These are phyloP conservation scores for Globomyces pollinis-pini DNA, from an alignment of 192 early-diverging fungal genomes.

Conservation along the genomic window DNA sequence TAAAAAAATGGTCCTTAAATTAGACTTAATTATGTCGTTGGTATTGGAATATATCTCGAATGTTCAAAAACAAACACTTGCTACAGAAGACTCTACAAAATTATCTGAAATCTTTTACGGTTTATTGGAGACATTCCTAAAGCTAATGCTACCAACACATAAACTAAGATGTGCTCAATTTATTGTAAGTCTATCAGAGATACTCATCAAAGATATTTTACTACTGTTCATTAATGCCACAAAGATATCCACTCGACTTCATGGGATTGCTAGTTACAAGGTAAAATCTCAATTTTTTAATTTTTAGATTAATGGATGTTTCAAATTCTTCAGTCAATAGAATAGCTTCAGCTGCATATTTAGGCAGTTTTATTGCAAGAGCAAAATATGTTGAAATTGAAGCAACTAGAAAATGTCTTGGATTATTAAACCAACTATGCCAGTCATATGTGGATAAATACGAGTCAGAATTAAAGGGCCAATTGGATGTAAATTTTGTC, in stretches of 20 bases:
- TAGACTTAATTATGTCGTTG: conserved; percentile 64
- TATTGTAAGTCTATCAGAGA: too few species aligned
- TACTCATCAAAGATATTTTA: too few species aligned
- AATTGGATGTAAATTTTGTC: background rate
- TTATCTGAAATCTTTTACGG: conserved; percentile 54
- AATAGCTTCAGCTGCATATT: conserved; percentile 72
- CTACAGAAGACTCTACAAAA: background rate
- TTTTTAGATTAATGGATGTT: conserved; percentile 45
- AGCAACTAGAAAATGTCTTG: conserved; percentile 57
- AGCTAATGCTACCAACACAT: conserved; percentile 74
- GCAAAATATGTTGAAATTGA: conserved; percentile 65
- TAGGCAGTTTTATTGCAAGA: conserved; percentile 80
- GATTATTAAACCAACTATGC: conserved; percentile 62
- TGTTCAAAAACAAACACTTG: conserved; percentile 2
- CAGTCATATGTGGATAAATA: conserved; percentile 59
- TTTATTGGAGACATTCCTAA: conserved; percentile 72
- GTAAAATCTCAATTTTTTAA: too few species aligned
- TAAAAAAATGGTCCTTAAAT: conserved; percentile 55
- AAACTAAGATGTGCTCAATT: conserved; percentile 90
- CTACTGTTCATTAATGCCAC: conserved; percentile 59
- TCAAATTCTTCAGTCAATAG: conserved; percentile 58
- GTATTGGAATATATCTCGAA: conserved; percentile 25
- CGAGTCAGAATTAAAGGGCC: conserved; percentile 30
- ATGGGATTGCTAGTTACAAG: conserved; percentile 64
- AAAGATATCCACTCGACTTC: conserved; percentile 65